A percentile compares a stretch with the other conserved stretches of the same genome.
Evolutionary conservation across 441 rosid species (phyloP).

Genomic region (Breynia disticha): DNA sequence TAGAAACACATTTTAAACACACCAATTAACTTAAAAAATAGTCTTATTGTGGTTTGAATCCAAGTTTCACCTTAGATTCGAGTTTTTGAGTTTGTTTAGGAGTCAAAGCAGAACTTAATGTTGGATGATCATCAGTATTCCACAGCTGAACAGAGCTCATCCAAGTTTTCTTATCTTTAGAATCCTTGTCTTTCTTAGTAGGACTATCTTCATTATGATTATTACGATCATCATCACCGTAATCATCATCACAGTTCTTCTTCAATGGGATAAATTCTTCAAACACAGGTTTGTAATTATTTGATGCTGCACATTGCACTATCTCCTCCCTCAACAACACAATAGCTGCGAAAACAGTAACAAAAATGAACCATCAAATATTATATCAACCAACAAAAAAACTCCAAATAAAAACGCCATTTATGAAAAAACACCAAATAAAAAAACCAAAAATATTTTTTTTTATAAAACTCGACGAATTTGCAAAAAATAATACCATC

Average conservation of each 20-base stretch:
- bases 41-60: background rate
- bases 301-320: slow-evolving; percentile 33
- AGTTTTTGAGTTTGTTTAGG: slow-evolving; percentile 25
- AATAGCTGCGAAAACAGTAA: slow-evolving; percentile 48
- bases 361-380: background rate
- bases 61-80: slow-evolving; percentile 38
- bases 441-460: background rate
- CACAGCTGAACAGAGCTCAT: slow-evolving; percentile 77
- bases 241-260: slow-evolving; percentile 22
- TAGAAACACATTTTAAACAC: background rate
- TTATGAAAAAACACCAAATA: slow-evolving; percentile 1
- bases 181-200: slow-evolving; percentile 28
- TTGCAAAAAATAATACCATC: slow-evolving; percentile 40
- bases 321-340: slow-evolving; percentile 40
- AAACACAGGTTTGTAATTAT: slow-evolving; percentile 43
- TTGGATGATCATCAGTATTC: slow-evolving; percentile 35
- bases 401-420: background rate
- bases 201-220: slow-evolving; percentile 5
- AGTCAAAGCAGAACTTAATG: slow-evolving; percentile 19
- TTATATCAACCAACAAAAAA: background rate
- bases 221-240: slow-evolving; percentile 14
- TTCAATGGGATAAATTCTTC: slow-evolving; percentile 74
- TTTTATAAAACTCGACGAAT: too few relatives aligned
- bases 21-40: background rate
- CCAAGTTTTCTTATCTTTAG: slow-evolving; percentile 52